phyloP scores from a whole-genome alignment of 2,329 filamentous ascomycete genomes.

The Fusarium sp. region DNA sequence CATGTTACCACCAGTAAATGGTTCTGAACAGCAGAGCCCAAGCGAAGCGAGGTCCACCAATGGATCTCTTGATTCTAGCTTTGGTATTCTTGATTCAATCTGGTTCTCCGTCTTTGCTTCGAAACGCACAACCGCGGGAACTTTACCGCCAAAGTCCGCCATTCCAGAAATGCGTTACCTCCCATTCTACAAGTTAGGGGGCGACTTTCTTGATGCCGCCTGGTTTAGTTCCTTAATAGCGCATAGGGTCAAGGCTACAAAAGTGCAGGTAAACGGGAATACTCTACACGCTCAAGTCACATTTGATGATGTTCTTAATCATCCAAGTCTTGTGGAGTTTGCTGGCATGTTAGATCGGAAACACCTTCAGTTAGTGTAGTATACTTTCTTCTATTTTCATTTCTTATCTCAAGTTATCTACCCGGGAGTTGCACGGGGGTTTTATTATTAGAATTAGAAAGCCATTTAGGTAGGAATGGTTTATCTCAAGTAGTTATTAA shows the following conservation, averaged over 20 bases:
- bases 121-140: not conserved
- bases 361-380: not conserved
- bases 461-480: no score
- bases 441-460: no score
- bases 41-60: not conserved
- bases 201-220: not conserved
- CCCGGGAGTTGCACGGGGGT: no score
- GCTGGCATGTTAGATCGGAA: not conserved
- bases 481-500: no score
- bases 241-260: not conserved
- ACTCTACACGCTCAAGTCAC: not conserved
- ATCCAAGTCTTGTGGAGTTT: not conserved
- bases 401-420: no score
- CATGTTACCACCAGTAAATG: not conserved
- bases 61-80: not conserved
- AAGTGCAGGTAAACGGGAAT: not conserved
- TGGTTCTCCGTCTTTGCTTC: not conserved
- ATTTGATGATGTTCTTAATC: not conserved
- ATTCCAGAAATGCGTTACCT: not conserved
- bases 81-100: not conserved
- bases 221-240: not conserved
- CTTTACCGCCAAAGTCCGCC: no score
- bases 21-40: not conserved
- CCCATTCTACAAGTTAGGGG: not conserved
- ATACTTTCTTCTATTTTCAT: not conserved